Percentiles rank a stretch among this genome's conserved stretches.
Evolutionary conservation across 177 flowering plant species (phyloP).

Genomic region (Vitis hybrid): DNA sequence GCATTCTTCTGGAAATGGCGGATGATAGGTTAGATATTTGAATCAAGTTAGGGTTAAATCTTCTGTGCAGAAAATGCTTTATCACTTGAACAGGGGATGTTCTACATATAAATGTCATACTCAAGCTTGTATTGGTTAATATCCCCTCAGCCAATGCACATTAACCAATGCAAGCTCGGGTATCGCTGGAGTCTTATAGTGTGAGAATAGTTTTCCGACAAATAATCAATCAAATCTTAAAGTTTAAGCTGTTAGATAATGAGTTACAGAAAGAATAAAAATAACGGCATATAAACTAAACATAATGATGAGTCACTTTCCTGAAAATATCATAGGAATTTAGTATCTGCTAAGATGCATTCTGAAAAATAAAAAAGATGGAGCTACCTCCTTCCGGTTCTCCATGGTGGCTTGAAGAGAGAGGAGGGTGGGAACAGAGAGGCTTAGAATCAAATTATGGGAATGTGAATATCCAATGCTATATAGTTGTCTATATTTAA

Average conservation of each 20-base stretch:
- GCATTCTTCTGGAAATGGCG: conserved; percentile 23
- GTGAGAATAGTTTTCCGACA: too few species aligned
- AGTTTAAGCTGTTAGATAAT: background rate
- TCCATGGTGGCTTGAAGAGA: background rate
- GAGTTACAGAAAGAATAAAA: too few species aligned
- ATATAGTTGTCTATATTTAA: background rate
- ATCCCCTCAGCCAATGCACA: conserved; percentile 24
- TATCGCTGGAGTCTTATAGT: background rate
- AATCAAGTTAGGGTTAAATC: background rate
- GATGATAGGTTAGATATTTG: background rate
- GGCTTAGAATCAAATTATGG: background rate
- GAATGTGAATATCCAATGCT: background rate
- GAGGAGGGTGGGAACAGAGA: background rate
- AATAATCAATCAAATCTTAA: background rate
- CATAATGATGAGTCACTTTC: too few species aligned
- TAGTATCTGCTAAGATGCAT: background rate
- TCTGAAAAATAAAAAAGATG: background rate
- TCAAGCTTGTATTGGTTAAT: conserved; percentile 11
- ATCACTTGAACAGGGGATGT: too few species aligned
- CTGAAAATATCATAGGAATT: background rate
- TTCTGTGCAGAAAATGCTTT: too few species aligned
- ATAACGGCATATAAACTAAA: too few species aligned
- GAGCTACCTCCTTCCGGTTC: background rate
- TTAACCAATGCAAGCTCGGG: conserved; percentile 13
- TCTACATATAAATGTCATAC: background rate